These are phyloP conservation scores for Umbelopsis sp. DNA, from an alignment of 192 early-diverging fungal species.

Conservation along the genomic window DNA sequence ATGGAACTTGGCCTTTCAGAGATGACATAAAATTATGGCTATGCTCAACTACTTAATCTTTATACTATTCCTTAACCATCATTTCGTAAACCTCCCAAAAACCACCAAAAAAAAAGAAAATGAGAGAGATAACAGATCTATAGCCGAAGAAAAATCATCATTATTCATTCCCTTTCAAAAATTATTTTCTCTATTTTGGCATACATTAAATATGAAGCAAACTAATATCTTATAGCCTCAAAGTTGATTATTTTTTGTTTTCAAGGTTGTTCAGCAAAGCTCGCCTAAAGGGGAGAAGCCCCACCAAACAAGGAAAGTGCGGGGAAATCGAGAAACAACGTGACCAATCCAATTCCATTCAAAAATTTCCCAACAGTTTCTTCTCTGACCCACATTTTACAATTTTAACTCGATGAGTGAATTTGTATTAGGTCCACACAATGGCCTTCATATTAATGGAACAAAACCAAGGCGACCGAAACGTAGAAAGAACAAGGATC, in stretches of 20 bases:
- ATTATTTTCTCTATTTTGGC: too few species aligned
- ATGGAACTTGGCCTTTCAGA: too few species aligned
- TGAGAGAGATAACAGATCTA: too few species aligned
- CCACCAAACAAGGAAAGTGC: slow-evolving; percentile 1
- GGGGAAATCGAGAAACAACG: slow-evolving; percentile 8
- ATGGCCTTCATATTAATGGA: slow-evolving; percentile 23
- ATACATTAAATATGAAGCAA: too few species aligned
- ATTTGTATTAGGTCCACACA: slow-evolving; percentile 24
- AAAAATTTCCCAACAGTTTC: slow-evolving; percentile 11
- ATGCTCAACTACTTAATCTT: not conserved
- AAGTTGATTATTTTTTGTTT: too few species aligned
- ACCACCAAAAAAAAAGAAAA: too few species aligned
- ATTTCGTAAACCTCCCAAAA: too few species aligned
- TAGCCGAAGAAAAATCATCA: too few species aligned
- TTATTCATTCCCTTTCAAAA: too few species aligned
- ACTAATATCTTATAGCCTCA: too few species aligned
- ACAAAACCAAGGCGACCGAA: slow-evolving; percentile 23
- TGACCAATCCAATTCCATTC: not conserved
- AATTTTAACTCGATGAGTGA: not conserved
- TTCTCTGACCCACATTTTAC: not conserved
- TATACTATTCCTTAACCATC: not conserved
- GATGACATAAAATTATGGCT: not conserved
- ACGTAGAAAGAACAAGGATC: slow-evolving; percentile 14
- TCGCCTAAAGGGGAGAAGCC: too few species aligned
- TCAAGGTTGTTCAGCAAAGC: too few species aligned